These are phyloP conservation scores for Penicillium samsonianum DNA, from an alignment of 495 filamentous ascomycete genomes.

Conservation along the genomic window DNA sequence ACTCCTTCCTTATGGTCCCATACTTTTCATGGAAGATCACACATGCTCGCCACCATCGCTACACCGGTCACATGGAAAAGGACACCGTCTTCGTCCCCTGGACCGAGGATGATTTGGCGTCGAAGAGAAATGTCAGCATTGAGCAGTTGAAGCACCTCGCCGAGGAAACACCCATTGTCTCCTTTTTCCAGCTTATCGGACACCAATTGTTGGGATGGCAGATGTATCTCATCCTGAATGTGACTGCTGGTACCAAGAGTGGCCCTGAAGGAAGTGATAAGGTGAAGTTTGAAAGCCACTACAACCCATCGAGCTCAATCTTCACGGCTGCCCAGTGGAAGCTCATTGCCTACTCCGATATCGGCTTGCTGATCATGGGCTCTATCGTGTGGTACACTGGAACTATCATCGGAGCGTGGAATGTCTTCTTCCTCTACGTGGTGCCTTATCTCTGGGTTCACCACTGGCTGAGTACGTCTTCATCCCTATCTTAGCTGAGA, in stretches of 20 bases:
- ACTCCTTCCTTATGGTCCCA: slow-evolving; percentile 67
- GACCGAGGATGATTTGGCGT: slow-evolving; percentile 43
- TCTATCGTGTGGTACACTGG: slow-evolving; percentile 45
- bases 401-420: slow-evolving; percentile 50
- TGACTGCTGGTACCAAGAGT: slow-evolving; percentile 52
- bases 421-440: slow-evolving; percentile 52
- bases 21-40: slow-evolving; percentile 79
- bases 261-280: slow-evolving; percentile 37
- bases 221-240: slow-evolving; percentile 55
- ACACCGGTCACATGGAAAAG: slow-evolving; percentile 59
- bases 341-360: slow-evolving; percentile 59
- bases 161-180: slow-evolving; percentile 59
- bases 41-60: slow-evolving; percentile 71
- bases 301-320: slow-evolving; percentile 59
- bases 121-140: slow-evolving; percentile 33
- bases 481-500: background rate
- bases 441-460: slow-evolving; percentile 62
- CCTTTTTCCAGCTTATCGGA: slow-evolving; percentile 47
- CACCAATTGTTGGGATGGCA: slow-evolving; percentile 62
- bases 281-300: slow-evolving; percentile 57
- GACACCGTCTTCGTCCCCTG: slow-evolving; percentile 61
- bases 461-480: slow-evolving; percentile 56
- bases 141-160: slow-evolving; percentile 47
- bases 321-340: slow-evolving; percentile 59
- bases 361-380: slow-evolving; percentile 53